Evolutionary conservation across 768 basidiomycete species (phyloP).

Genomic region (Dioszegia crocea): DNA sequence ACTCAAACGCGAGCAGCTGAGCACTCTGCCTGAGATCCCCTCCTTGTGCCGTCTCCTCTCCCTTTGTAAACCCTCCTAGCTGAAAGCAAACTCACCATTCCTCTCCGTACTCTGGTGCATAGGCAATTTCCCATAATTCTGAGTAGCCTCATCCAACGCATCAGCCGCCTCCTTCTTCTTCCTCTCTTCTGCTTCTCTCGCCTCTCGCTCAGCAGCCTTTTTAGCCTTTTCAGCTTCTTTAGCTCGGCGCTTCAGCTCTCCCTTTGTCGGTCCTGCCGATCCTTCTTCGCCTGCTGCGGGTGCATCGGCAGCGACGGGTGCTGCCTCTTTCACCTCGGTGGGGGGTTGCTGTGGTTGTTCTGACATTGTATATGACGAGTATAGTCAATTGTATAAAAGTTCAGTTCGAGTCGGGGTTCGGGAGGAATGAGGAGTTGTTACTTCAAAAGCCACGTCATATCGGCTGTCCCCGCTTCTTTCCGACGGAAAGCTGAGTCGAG

Average conservation of each 20-base stretch:
- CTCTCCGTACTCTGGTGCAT: constrained; percentile 87
- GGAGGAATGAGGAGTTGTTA: neutral
- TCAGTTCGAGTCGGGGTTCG: neutral
- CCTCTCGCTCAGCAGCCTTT: constrained; percentile 80
- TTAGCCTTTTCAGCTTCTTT: constrained; percentile 87
- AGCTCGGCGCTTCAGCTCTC: constrained; percentile 81
- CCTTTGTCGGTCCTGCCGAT: constrained; percentile 63
- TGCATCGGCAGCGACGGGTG: neutral
- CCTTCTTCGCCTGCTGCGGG: constrained; percentile 36
- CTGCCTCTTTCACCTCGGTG: neutral
- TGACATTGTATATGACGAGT: neutral
- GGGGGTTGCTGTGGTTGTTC: neutral
- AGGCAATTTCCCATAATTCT: constrained; percentile 81
- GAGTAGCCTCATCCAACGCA: constrained; percentile 54
- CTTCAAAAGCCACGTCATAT: constrained; percentile 1
- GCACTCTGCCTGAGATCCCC: too few species aligned
- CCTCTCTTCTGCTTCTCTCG: constrained; percentile 69
- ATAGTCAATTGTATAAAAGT: too few species aligned
- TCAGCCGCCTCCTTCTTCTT: constrained; percentile 53
- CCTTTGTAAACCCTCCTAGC: neutral
- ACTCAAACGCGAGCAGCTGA: too few species aligned
- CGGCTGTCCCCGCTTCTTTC: neutral
- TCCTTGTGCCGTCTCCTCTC: too few species aligned
- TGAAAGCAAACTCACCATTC: constrained; percentile 42
- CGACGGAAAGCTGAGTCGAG: neutral